Base-by-base conservation (phyloP, 345 rosid species). In the Gossypium australe region DNA sequence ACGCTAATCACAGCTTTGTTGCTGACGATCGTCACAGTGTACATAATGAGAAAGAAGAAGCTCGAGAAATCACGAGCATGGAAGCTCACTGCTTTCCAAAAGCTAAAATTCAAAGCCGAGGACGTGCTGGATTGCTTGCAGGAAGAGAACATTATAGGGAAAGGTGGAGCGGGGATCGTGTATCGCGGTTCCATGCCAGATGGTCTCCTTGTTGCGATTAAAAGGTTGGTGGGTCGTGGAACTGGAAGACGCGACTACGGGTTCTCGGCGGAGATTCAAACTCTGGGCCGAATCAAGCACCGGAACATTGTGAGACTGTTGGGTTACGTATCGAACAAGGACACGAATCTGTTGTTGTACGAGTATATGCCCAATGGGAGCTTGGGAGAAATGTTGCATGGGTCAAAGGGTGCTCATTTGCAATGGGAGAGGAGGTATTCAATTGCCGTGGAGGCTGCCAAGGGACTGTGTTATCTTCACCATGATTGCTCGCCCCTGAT, bases 281-380 rank as follows among this genome's bases (percentile, higher is more conserved):
- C 97, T 11, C 81, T 94, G 0, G 97, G 98, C 7, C 82, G 87
- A 56, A 94, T 94, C 76, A 72, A 92, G 72, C 98, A 94, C 76
- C 87, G 98, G 43, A 84, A 94, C 76, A 94, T 94, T 0, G 98
- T 92, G 52, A 85, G 97, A 71, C 78, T 94, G 4, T 74, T 94
- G 3, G 98, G 97, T 0, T 89, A 83, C 70, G 90, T 92, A 1
- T 90, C 98, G 2, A 92, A 94, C 81, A 90, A 89, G 76, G 98
- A 94, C 62, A 87, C 97, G 9, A 94, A 94, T 76, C 71, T 92
- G 68, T 79, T 94, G 68, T 56, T 92, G 16, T 92, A 92, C 52
- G 94, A 94, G 74, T 94, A 88, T 82, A 94, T 94, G 98, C 89
- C 91, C 0, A 89, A 90, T 47, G 98, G 98, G 22, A 94, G 98